Conservation (phyloP, 176 grass and related monocot genomes). For the Thalia dealbata region DNA sequence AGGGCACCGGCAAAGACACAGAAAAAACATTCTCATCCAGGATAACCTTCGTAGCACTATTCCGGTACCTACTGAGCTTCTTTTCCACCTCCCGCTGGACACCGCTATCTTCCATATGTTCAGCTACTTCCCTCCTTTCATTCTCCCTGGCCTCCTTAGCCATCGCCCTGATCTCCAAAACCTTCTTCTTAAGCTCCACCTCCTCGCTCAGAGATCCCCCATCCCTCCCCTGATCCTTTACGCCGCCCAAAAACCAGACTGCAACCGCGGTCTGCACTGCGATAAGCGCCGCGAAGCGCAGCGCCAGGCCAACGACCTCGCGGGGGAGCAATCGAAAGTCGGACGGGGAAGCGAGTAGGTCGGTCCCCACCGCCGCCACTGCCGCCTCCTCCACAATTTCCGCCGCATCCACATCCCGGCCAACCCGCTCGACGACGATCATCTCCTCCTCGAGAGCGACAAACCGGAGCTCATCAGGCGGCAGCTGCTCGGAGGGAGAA, state of each 20-base stretch:
- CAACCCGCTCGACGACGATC: neutral
- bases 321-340: neutral
- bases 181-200: conserved; percentile 12
- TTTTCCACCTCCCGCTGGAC: neutral
- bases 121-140: conserved; percentile 18
- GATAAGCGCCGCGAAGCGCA: conserved; percentile 19
- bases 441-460: neutral
- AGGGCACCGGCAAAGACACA: neutral
- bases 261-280: conserved; percentile 12
- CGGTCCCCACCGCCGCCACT: conserved; percentile 1
- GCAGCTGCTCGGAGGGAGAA: neutral
- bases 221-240: neutral
- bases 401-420: neutral
- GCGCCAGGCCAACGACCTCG: conserved; percentile 5
- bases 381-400: conserved; percentile 7
- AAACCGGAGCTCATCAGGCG: neutral
- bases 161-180: conserved; percentile 23
- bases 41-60: conserved; percentile 8
- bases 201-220: neutral
- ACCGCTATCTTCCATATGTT: neutral
- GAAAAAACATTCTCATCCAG: conserved; percentile 6
- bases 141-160: conserved; percentile 22
- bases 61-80: neutral
- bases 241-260: conserved; percentile 16
- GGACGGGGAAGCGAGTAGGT: conserved; percentile 1